These are phyloP conservation scores for Epicoccum sorghinum DNA, from an alignment of 2,329 filamentous ascomycete species.

Conservation along the genomic window DNA sequence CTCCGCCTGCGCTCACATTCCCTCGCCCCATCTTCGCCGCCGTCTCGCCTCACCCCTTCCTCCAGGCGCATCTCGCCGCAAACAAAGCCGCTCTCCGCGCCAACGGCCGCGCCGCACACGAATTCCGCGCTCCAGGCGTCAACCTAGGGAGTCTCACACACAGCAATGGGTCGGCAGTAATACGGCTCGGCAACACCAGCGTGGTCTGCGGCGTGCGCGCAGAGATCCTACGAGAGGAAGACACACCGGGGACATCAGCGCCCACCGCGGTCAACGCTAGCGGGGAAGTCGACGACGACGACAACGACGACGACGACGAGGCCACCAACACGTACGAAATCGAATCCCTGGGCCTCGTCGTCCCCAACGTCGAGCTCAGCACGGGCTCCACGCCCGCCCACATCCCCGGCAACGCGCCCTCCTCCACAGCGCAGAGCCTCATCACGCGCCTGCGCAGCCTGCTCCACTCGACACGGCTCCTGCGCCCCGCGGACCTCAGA, in stretches of 20 bases:
- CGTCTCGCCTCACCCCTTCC: constrained; percentile 85
- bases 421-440: constrained; percentile 79
- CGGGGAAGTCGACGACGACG: constrained; percentile 17
- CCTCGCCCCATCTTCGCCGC: constrained; percentile 80
- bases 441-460: constrained; percentile 80
- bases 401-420: constrained; percentile 82
- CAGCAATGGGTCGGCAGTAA: constrained; percentile 86
- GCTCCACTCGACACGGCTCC: constrained; percentile 71
- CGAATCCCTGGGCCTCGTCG: constrained; percentile 70
- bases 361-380: constrained; percentile 90
- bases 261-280: constrained; percentile 4
- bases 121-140: constrained; percentile 74
- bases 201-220: constrained; percentile 92
- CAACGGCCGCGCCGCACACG: constrained; percentile 75
- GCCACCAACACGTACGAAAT: constrained; percentile 26
- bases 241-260: constrained; percentile 70
- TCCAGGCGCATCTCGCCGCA: constrained; percentile 84
- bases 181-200: constrained; percentile 86
- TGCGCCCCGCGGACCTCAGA: constrained; percentile 71
- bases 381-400: constrained; percentile 89
- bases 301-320: constrained; percentile 34
- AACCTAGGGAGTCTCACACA: constrained; percentile 87
- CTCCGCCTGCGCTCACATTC: constrained; percentile 53
- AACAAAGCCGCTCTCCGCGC: constrained; percentile 69
- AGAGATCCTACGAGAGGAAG: constrained; percentile 77